A percentile compares a stretch with the other conserved stretches of the same genome.
Conservation (phyloP, 2,329 filamentous ascomycete genomes). For the Ascomycota sp. region DNA sequence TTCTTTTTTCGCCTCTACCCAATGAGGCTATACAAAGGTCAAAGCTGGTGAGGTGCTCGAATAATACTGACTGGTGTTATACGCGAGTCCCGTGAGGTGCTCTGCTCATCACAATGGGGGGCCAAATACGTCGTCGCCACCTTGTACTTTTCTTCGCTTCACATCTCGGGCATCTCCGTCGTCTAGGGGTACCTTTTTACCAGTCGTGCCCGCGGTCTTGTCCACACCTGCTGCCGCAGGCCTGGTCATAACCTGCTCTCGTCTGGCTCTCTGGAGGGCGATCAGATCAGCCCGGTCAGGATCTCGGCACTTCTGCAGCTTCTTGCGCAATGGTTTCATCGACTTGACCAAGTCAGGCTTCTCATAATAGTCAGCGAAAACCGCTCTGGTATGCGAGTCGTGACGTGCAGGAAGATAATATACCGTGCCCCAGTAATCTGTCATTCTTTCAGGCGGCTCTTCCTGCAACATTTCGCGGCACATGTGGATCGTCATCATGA, state of each 20-base stretch:
- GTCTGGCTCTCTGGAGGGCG: constrained; percentile 43
- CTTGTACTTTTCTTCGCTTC: constrained; percentile 25
- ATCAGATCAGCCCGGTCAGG: constrained; percentile 56
- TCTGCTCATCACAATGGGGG: constrained; percentile 13
- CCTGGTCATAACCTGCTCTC: constrained; percentile 26
- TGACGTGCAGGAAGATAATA: constrained; percentile 5
- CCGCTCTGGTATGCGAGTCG: neutral
- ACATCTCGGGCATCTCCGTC: constrained; percentile 15
- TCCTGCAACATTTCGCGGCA: constrained; percentile 34
- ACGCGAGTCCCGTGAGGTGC: no score
- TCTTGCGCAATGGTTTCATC: constrained; percentile 41
- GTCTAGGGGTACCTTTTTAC: constrained; percentile 27
- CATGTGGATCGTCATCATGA: constrained; percentile 24
- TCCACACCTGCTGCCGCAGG: constrained; percentile 21
- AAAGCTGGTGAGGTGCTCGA: no score
- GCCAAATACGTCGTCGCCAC: constrained; percentile 26
- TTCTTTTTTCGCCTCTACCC: no score
- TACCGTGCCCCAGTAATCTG: constrained; percentile 32
- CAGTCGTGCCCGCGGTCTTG: constrained; percentile 9
- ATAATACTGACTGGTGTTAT: no score
- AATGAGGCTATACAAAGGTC: no score
- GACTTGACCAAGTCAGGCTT: constrained; percentile 21
- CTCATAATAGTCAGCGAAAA: neutral
- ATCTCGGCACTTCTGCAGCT: constrained; percentile 54
- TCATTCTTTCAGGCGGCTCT: constrained; percentile 34